Evolutionary conservation across 2,329 filamentous ascomycete species (phyloP).

Genomic region (Phoma herbarum): DNA sequence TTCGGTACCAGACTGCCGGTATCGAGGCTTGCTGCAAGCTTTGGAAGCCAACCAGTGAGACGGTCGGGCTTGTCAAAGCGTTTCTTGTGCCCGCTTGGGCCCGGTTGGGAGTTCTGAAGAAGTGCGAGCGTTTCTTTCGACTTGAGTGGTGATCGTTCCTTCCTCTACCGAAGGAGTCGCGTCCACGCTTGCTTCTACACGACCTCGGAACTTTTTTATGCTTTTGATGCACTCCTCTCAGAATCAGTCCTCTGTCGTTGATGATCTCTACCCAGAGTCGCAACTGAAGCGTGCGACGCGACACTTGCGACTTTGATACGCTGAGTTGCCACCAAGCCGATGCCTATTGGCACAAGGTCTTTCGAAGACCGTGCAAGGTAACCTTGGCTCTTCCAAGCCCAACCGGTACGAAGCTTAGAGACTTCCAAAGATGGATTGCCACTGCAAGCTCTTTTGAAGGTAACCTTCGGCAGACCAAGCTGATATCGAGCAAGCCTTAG

Average conservation of each 20-base stretch:
- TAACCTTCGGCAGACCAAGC: not conserved
- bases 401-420: not conserved
- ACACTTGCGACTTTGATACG: not conserved
- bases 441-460: not conserved
- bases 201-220: not conserved
- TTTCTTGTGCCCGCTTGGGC: slow-evolving; percentile 14
- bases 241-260: not conserved
- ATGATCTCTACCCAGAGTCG: not conserved
- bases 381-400: not conserved
- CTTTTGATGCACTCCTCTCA: not conserved
- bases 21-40: slow-evolving; percentile 26
- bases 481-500: not conserved
- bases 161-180: not conserved
- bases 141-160: slow-evolving; percentile 2
- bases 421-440: not conserved
- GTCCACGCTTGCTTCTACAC: not conserved
- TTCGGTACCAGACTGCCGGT: slow-evolving; percentile 49
- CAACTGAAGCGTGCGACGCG: not conserved
- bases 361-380: not conserved
- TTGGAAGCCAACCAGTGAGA: slow-evolving; percentile 33
- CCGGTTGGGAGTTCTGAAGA: slow-evolving; percentile 1
- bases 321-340: slow-evolving; percentile 2
- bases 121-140: slow-evolving; percentile 2
- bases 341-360: not conserved
- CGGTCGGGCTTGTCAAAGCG: slow-evolving; percentile 14